Conservation (phyloP, 1,139 yeast genomes). For the Starmera stellimalicola region DNA sequence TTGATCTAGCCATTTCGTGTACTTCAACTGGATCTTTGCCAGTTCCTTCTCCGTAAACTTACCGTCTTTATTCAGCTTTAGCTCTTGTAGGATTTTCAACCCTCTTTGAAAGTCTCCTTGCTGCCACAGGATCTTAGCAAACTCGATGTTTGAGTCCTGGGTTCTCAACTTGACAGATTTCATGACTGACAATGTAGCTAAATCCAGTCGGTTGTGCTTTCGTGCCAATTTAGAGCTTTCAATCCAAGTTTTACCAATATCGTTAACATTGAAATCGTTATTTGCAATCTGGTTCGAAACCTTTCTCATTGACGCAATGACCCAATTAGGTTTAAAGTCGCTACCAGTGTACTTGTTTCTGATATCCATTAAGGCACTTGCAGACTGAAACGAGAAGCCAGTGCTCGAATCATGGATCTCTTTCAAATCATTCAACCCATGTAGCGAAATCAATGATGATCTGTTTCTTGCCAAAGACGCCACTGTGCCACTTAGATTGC, state of each 20-base stretch:
- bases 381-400: conserved; percentile 19
- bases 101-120: conserved; percentile 89
- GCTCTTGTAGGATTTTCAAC: conserved; percentile 42
- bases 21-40: conserved; percentile 57
- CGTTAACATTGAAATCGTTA: conserved; percentile 26
- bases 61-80: conserved; percentile 13
- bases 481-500: conserved; percentile 50
- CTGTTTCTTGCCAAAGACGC: conserved; percentile 56
- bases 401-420: conserved; percentile 12
- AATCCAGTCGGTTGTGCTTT: conserved; percentile 56
- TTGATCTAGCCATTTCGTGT: conserved; percentile 82
- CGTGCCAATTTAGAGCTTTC: conserved; percentile 60
- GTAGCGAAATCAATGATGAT: conserved; percentile 51
- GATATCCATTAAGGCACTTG: conserved; percentile 8
- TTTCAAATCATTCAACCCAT: conserved; percentile 58
- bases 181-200: conserved; percentile 67
- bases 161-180: conserved; percentile 45
- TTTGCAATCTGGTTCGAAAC: conserved; percentile 40
- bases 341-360: conserved; percentile 47
- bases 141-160: conserved; percentile 59
- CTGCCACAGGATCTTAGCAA: conserved; percentile 81
- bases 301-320: conserved; percentile 47
- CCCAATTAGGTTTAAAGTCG: conserved; percentile 56
- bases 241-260: conserved; percentile 45
- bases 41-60: conserved; percentile 20